phyloP scores from a whole-genome alignment of 108 stramenopile genomes.

The Cylindrotheca closterium region DNA sequence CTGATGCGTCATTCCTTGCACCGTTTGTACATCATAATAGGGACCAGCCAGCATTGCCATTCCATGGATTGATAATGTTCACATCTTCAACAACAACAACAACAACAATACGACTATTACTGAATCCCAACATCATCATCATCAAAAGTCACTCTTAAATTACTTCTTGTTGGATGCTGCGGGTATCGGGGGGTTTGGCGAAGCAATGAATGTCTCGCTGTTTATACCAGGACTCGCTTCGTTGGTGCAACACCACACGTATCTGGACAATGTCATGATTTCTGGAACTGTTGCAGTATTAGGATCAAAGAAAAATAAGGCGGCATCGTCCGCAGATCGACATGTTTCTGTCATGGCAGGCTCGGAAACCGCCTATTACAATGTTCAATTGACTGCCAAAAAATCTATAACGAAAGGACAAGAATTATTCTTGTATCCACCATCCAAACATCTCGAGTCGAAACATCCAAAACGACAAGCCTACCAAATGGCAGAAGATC shows the following conservation, averaged over 20 bases:
- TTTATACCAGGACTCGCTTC: conserved; percentile 22
- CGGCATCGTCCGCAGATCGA: not conserved
- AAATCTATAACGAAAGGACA: conserved; percentile 10
- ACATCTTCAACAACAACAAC: not conserved
- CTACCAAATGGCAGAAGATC: conserved; percentile 8
- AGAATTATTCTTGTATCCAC: conserved; percentile 20
- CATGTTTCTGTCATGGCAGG: conserved; percentile 8
- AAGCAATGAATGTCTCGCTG: conserved; percentile 3
- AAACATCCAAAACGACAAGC: not conserved
- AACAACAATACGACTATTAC: not conserved
- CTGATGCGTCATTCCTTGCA: not conserved
- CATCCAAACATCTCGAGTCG: not conserved
- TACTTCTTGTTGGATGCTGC: not conserved
- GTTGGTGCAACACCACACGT: conserved; percentile 20
- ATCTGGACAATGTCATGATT: conserved; percentile 19
- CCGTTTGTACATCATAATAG: not conserved
- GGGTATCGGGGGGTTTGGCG: conserved; percentile 18
- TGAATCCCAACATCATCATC: conserved; percentile 4
- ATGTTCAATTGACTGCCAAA: conserved; percentile 19
- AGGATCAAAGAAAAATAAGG: too few species aligned
- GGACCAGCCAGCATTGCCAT: conserved; percentile 10
- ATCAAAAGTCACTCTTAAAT: not conserved
- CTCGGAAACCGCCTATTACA: conserved; percentile 10
- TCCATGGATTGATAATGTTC: conserved; percentile 1
- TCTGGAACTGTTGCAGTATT: too few species aligned